Evolutionary conservation across 306 rosid species (phyloP).

Genomic region (Potentilla sterilis): DNA sequence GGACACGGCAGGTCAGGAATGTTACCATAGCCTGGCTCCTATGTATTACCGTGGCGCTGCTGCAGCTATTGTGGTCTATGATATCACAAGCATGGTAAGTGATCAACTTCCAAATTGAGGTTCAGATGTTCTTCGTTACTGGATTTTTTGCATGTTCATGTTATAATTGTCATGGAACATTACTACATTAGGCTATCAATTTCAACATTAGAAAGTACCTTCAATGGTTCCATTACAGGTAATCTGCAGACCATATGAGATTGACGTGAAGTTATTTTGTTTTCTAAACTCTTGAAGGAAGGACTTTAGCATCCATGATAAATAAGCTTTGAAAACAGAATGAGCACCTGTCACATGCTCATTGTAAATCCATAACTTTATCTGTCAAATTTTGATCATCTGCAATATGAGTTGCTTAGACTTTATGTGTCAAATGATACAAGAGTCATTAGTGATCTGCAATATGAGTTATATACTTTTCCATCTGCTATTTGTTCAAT

Average conservation of each 20-base stretch:
- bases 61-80: constrained; percentile 78
- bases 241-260: not conserved
- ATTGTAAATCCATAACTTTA: not conserved
- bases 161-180: not conserved
- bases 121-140: not conserved
- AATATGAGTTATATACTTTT: not conserved
- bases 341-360: not conserved
- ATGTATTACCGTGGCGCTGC: constrained; percentile 96
- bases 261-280: not conserved
- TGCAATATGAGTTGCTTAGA: not conserved
- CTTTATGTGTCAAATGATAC: not conserved
- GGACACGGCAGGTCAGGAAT: constrained; percentile 94
- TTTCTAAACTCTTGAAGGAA: not conserved
- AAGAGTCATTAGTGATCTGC: not conserved
- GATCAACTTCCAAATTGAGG: not conserved
- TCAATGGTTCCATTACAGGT: not conserved
- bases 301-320: not conserved
- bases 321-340: not conserved
- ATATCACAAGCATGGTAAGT: constrained; percentile 56
- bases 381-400: not conserved
- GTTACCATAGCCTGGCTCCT: constrained; percentile 95
- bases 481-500: constrained; percentile 10
- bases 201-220: not conserved
- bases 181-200: not conserved
- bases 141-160: not conserved